These are phyloP conservation scores for Groenewaldozyma tartarivorans DNA, from an alignment of 805 yeast species.

Conservation along the genomic window DNA sequence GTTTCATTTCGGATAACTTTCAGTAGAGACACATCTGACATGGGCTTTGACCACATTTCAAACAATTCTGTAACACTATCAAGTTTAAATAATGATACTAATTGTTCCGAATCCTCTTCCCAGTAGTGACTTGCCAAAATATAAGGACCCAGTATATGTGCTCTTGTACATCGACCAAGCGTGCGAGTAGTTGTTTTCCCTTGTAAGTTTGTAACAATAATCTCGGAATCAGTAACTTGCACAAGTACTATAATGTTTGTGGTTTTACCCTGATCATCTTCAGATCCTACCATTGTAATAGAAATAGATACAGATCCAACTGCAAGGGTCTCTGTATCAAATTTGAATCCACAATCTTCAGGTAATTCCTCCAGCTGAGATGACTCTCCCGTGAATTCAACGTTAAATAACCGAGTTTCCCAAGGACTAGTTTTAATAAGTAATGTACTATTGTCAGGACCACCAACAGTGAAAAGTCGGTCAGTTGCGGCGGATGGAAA, in stretches of 20 bases:
- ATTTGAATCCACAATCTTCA: not conserved
- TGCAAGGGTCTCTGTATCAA: not conserved
- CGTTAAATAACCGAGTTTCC: not conserved
- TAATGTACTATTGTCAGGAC: not conserved
- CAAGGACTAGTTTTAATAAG: not conserved
- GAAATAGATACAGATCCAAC: not conserved
- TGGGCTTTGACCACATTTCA: not conserved
- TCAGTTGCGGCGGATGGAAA: not conserved
- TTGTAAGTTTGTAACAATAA: not conserved
- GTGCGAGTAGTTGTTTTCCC: not conserved
- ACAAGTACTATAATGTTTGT: not conserved
- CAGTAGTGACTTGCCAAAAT: not conserved
- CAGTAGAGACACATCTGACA: not conserved
- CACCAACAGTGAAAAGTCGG: not conserved
- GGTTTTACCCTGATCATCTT: not conserved
- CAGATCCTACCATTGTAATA: too few species aligned
- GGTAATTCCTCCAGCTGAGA: not conserved
- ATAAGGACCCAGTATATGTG: not conserved
- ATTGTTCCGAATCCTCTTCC: not conserved
- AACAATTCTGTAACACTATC: not conserved
- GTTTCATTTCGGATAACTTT: too few species aligned
- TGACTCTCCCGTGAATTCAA: not conserved
- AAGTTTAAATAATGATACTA: not conserved
- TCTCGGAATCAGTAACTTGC: not conserved
- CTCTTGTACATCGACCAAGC: not conserved